Evolutionary conservation across 495 filamentous ascomycete species (phyloP), one percentile per base, ranked within the genome.

Genomic region (Cudoniella acicularis): DNA sequence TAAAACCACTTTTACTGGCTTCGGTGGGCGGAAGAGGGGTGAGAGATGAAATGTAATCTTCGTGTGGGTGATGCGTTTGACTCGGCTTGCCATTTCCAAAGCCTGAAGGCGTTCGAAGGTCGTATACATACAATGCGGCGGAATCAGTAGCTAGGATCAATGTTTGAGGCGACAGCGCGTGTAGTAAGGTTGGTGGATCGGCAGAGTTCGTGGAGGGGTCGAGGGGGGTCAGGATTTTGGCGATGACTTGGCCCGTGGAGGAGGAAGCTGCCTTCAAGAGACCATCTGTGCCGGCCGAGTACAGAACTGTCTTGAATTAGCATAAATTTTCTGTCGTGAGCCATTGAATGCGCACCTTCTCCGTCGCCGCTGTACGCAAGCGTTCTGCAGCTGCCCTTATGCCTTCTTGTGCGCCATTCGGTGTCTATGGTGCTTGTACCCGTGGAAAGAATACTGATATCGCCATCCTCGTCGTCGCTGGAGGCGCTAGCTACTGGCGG

Each of bases 121-220:
- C 95, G 74, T 91, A 94, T 59, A 98, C 79, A 70, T 98, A 90
- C 17, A 98, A 76, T 24, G 87, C 85, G 25, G 90, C 89, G 13
- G 89, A 92, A 73, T 98, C 94, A 60, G 91, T 93, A 26, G 88
- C 92, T 26, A 97, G 82, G 22, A 98, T 83, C 18, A 98, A 81
- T 20, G 90, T 95, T 69, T 96, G 90, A 0, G 91, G 87, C 1
- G 89, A 90, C 25, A 96, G 85, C 3, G 83, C 79, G 65, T 94
- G 86, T 47, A 98, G 77, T 36, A 92, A 75, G 23, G 89, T 87
- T 0, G 94, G 87, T 9, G 80, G 74, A 66, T 98, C 94, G 16
- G 63, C 59, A 22, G 66, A 62, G 30, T 66, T 69, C 57, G 67
- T 73, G 30, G 72, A 64, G 3, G 76, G 70, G 41, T 57, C 61